Percentiles rank a stretch among this genome's conserved stretches.
Evolutionary conservation across 1,284 basidiomycete genomes (phyloP).

Genomic region (Cutaneotrichosporon mucoides): DNA sequence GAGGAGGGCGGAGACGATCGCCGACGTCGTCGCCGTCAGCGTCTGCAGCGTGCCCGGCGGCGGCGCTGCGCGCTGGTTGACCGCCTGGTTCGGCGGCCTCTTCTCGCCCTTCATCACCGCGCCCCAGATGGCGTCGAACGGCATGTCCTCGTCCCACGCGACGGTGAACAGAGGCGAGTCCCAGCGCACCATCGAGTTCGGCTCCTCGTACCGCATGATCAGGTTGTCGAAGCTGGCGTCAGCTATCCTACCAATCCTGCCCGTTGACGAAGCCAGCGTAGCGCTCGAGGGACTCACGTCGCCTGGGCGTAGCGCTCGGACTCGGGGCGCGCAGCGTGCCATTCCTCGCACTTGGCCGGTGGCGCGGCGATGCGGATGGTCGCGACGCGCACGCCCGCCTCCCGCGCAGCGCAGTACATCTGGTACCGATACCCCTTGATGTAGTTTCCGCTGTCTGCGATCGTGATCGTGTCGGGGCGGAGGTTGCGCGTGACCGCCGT

Average conservation of each 20-base stretch:
- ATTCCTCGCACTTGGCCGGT: conserved; percentile 68
- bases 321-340: conserved; percentile 58
- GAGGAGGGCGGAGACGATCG: conserved; percentile 66
- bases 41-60: conserved; percentile 75
- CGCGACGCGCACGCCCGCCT: conserved; percentile 76
- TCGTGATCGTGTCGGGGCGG: conserved; percentile 68
- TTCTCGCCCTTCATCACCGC: conserved; percentile 72
- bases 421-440: conserved; percentile 97
- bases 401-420: conserved; percentile 91
- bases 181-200: conserved; percentile 95
- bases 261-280: no score
- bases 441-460: conserved; percentile 89
- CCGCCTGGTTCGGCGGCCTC: conserved; percentile 79
- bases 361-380: conserved; percentile 80
- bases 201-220: conserved; percentile 86
- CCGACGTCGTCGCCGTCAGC: conserved; percentile 66
- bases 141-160: conserved; percentile 63
- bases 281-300: conserved; percentile 58
- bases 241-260: not conserved
- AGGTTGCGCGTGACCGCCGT: conserved; percentile 76
- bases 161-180: conserved; percentile 90
- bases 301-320: conserved; percentile 58
- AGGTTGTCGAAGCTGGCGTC: conserved; percentile 75
- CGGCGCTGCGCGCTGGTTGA: conserved; percentile 69
- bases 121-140: conserved; percentile 71